Conservation (phyloP, 176 grass and related monocot genomes). For the Olyra latifolia region DNA sequence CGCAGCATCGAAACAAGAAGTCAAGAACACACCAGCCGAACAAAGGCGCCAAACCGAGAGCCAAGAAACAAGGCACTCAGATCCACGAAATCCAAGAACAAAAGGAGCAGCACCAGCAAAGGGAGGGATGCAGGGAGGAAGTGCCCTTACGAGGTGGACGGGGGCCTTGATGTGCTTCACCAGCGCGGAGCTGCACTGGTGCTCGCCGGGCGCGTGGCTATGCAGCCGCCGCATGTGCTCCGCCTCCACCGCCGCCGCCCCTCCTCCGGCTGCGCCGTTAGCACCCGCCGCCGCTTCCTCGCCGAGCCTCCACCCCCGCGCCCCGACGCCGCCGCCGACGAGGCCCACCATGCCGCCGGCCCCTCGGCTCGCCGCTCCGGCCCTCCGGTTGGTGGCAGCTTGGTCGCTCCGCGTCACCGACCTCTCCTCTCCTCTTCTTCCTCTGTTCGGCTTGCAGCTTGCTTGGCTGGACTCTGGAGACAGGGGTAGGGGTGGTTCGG, state of each 20-base stretch:
- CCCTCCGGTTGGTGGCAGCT: neutral
- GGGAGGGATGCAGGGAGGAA: too few species aligned
- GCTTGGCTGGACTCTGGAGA: neutral
- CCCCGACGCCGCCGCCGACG: conserved; percentile 9
- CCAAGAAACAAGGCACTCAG: neutral
- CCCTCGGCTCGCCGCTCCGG: neutral
- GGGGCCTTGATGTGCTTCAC: conserved; percentile 82
- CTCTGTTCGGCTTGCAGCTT: neutral
- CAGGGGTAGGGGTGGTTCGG: neutral
- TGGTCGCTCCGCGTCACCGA: neutral
- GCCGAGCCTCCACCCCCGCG: conserved; percentile 40
- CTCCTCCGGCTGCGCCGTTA: neutral
- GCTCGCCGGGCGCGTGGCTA: conserved; percentile 53
- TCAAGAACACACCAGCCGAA: neutral
- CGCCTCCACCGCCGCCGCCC: conserved; percentile 24
- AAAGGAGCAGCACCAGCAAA: neutral
- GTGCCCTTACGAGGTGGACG: conserved; percentile 65
- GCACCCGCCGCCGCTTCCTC: conserved; percentile 41
- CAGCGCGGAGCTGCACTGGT: conserved; percentile 80
- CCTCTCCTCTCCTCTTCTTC: neutral
- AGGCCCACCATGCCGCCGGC: conserved; percentile 42
- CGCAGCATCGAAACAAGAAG: neutral
- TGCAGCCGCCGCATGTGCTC: conserved; percentile 71
- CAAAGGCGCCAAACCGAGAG: neutral
- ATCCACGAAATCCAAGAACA: conserved; percentile 29